A percentile compares a stretch with the other conserved stretches of the same genome.
Evolutionary conservation across 768 basidiomycete species (phyloP).

Genomic region (Ramaria rubella): DNA sequence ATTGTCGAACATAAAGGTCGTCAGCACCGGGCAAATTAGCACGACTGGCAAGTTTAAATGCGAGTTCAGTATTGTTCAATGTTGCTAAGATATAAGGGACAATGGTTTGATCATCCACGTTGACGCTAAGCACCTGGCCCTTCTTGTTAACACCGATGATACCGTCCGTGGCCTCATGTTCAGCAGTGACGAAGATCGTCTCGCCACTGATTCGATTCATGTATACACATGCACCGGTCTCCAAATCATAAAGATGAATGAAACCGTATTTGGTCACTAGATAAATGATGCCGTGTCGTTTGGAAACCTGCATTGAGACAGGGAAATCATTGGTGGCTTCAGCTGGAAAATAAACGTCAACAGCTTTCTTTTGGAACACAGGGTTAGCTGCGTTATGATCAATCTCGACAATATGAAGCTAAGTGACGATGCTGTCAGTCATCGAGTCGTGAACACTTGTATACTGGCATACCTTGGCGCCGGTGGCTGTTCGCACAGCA

Average conservation of each 20-base stretch:
- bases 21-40: conserved; percentile 97
- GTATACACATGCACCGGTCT: conserved; percentile 94
- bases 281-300: conserved; percentile 94
- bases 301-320: conserved; percentile 98
- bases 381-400: conserved; percentile 92
- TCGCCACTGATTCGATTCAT: conserved; percentile 99
- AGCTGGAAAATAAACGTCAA: conserved; percentile 98
- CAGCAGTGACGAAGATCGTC: conserved; percentile 98
- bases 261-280: conserved; percentile 99
- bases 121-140: conserved; percentile 95
- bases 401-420: conserved; percentile 98
- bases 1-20: conserved; percentile 92
- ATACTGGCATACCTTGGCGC: conserved; percentile 74
- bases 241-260: conserved; percentile 98
- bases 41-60: conserved; percentile 94
- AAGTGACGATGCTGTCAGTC: conserved; percentile 1
- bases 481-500: conserved; percentile 91
- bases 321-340: conserved; percentile 99
- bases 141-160: conserved; percentile 99
- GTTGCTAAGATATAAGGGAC: conserved; percentile 91
- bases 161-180: conserved; percentile 89
- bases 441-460: neutral
- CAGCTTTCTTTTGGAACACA: conserved; percentile 92
- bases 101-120: conserved; percentile 92
- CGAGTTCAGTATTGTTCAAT: conserved; percentile 94